A percentile compares a stretch with the other conserved stretches of the same genome.
These are phyloP conservation scores for Taphrina communis DNA, from an alignment of 1,139 yeast species.

Conservation along the genomic window DNA sequence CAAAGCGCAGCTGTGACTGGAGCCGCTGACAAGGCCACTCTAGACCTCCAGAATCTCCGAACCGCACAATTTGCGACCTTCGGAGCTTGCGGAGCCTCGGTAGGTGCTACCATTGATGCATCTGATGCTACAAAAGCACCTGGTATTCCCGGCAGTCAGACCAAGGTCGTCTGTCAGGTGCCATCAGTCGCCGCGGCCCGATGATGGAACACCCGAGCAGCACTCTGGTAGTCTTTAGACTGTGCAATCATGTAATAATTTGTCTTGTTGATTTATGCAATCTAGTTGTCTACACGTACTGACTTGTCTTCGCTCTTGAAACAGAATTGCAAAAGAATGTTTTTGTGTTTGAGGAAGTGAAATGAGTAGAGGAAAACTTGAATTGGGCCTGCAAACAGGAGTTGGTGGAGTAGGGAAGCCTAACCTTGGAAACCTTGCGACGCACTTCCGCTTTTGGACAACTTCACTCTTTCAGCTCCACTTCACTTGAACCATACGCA, in stretches of 20 bases:
- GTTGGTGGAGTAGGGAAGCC: too few relatives aligned
- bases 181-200: conserved; percentile 18
- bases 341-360: too few relatives aligned
- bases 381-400: too few relatives aligned
- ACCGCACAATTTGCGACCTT: conserved; percentile 40
- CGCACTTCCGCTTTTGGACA: too few relatives aligned
- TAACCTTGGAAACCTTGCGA: too few relatives aligned
- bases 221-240: not conserved
- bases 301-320: too few relatives aligned
- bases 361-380: too few relatives aligned
- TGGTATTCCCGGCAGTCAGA: conserved; percentile 34
- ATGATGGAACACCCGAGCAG: not conserved
- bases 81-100: conserved; percentile 39
- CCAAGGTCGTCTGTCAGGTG: conserved; percentile 25
- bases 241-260: not conserved
- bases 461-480: too few relatives aligned
- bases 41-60: conserved; percentile 32
- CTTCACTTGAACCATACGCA: too few relatives aligned
- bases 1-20: conserved; percentile 16
- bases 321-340: too few relatives aligned
- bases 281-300: too few relatives aligned
- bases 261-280: too few relatives aligned
- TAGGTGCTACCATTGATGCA: conserved; percentile 39
- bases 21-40: conserved; percentile 31
- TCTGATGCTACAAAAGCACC: conserved; percentile 33